phyloP scores from a whole-genome alignment of 2,329 filamentous ascomycete species.

The Cercospora canescens region DNA sequence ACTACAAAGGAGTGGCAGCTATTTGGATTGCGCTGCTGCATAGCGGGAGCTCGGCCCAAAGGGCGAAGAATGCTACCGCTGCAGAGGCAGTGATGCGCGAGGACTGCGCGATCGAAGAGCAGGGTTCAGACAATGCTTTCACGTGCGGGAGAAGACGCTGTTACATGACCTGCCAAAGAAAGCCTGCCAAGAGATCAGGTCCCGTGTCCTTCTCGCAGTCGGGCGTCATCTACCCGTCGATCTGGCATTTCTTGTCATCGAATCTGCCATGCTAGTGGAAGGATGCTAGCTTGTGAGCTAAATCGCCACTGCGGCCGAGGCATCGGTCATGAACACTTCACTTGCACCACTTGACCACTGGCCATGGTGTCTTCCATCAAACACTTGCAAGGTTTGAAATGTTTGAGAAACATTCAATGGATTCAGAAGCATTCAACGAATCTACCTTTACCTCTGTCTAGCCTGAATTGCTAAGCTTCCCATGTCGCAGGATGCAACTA shows the following conservation, averaged over 20 bases:
- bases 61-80: not conserved
- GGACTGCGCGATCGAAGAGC: not conserved
- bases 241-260: not conserved
- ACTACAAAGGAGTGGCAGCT: not conserved
- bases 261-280: not conserved
- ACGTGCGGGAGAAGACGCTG: not conserved
- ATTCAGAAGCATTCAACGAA: too few species aligned
- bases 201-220: not conserved
- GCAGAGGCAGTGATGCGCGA: not conserved
- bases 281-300: too few species aligned
- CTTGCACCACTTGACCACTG: too few species aligned
- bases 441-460: too few species aligned
- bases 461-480: too few species aligned
- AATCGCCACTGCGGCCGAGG: too few species aligned
- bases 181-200: not conserved
- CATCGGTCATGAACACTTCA: too few species aligned
- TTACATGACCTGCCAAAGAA: not conserved
- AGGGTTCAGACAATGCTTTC: not conserved
- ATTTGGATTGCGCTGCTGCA: not conserved
- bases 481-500: not conserved
- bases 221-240: not conserved
- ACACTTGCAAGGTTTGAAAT: too few species aligned
- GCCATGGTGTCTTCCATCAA: too few species aligned
- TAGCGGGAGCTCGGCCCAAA: not conserved
- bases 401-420: too few species aligned